These are phyloP conservation scores for Hsuehochloa calcarea DNA, from an alignment of 176 grass and related monocot species.

Conservation along the genomic window DNA sequence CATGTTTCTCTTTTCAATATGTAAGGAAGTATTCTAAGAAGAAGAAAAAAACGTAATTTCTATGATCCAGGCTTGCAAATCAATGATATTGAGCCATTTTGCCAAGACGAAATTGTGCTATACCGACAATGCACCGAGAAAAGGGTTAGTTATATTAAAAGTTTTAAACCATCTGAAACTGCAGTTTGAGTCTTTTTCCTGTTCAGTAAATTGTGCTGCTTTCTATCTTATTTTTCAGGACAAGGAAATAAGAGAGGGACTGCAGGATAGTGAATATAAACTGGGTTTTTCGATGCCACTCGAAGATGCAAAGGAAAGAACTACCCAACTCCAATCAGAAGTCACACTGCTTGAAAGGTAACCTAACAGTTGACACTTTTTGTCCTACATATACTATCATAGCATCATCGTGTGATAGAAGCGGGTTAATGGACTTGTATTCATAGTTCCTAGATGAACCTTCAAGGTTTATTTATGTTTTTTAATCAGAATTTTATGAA, in stretches of 20 bases:
- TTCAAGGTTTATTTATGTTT: not conserved
- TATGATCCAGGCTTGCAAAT: constrained; percentile 74
- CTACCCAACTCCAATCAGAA: constrained; percentile 77
- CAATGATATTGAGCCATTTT: constrained; percentile 98
- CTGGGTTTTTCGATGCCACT: constrained; percentile 81
- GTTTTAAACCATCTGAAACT: not conserved
- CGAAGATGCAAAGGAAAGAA: constrained; percentile 72
- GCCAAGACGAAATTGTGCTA: constrained; percentile 90
- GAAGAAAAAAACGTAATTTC: not conserved
- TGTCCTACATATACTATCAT: not conserved
- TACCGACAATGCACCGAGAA: constrained; percentile 76
- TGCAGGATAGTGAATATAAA: constrained; percentile 83
- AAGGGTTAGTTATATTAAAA: constrained; percentile 57
- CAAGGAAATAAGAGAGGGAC: constrained; percentile 74
- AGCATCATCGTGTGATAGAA: not conserved
- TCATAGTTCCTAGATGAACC: not conserved
- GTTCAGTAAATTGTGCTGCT: not conserved
- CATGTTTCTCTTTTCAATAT: constrained; percentile 16
- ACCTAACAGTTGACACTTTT: not conserved
- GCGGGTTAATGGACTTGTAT: not conserved
- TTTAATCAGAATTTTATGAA: not conserved
- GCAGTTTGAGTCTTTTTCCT: not conserved
- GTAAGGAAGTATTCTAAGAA: constrained; percentile 14
- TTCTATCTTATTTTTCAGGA: constrained; percentile 53
- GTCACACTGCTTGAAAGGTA: constrained; percentile 79